Evolutionary conservation across 176 grass and related monocot genomes (phyloP).

Genomic region (Rhynchospora tenuis): DNA sequence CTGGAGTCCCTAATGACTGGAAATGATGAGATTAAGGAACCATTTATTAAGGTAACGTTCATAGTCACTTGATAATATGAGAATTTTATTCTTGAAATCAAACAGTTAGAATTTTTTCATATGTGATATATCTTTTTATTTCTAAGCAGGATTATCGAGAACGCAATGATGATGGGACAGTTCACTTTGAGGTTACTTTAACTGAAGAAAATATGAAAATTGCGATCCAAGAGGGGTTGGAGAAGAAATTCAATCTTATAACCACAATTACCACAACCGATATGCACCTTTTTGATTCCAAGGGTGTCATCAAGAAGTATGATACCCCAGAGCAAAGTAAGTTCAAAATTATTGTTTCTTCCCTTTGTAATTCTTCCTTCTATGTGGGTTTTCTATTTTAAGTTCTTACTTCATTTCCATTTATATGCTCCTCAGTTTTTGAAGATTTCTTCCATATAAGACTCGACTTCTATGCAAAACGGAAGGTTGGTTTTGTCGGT

Average conservation of each 20-base stretch:
- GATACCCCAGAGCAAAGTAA: slow-evolving; percentile 38
- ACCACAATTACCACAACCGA: slow-evolving; percentile 37
- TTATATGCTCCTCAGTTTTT: slow-evolving; percentile 47
- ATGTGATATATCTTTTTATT: neutral
- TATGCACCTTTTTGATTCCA: slow-evolving; percentile 44
- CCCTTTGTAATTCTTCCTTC: neutral
- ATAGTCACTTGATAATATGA: too few relatives aligned
- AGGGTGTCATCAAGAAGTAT: slow-evolving; percentile 42
- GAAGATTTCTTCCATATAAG: slow-evolving; percentile 65
- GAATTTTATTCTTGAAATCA: too few relatives aligned
- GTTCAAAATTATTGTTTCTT: neutral
- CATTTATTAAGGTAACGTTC: slow-evolving; percentile 57
- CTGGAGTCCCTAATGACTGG: slow-evolving; percentile 29
- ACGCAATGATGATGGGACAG: neutral
- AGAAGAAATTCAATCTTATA: slow-evolving; percentile 46
- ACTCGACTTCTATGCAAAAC: slow-evolving; percentile 51
- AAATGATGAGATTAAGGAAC: slow-evolving; percentile 39
- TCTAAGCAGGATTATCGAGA: too few relatives aligned
- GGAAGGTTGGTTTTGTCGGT: slow-evolving; percentile 50
- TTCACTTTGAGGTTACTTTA: slow-evolving; percentile 38
- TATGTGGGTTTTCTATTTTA: neutral
- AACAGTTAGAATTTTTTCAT: neutral
- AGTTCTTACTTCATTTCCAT: slow-evolving; percentile 5
- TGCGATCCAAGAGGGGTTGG: slow-evolving; percentile 38
- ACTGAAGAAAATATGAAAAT: slow-evolving; percentile 42